A percentile compares a stretch with the other conserved stretches of the same genome.
These are phyloP conservation scores for Penicillium alfredii DNA, from an alignment of 495 filamentous ascomycete genomes.

Conservation along the genomic window DNA sequence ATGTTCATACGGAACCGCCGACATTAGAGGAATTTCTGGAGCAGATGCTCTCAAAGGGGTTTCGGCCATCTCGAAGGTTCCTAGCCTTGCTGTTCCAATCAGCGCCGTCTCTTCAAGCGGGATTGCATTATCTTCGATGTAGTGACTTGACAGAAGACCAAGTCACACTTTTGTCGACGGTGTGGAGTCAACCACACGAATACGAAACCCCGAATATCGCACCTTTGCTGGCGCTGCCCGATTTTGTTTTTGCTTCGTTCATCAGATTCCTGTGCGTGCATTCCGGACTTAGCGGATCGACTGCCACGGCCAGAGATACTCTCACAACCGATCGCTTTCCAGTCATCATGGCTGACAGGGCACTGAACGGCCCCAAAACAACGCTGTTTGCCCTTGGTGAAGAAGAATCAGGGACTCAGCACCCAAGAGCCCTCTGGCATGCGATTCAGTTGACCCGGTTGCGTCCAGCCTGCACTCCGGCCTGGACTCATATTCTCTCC, in stretches of 20 bases:
- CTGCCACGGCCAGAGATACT: conserved; percentile 11
- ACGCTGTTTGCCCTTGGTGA: conserved; percentile 20
- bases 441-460: conserved; percentile 37
- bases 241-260: conserved; percentile 42
- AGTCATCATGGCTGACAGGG: conserved; percentile 13
- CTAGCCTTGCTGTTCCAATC: conserved; percentile 44
- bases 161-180: conserved; percentile 28
- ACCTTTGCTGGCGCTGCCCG: conserved; percentile 29
- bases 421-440: conserved; percentile 34
- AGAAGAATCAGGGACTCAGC: conserved; percentile 12
- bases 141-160: conserved; percentile 32
- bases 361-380: conserved; percentile 1
- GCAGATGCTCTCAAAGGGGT: conserved; percentile 45
- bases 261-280: conserved; percentile 41
- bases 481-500: conserved; percentile 38
- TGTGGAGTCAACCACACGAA: conserved; percentile 13
- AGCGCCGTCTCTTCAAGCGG: conserved; percentile 32
- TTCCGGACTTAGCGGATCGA: conserved; percentile 13
- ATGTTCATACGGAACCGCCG: conserved; percentile 51
- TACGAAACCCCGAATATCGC: conserved; percentile 12
- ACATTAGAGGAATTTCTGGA: conserved; percentile 47
- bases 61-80: conserved; percentile 38
- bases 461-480: conserved; percentile 25
- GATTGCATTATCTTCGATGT: conserved; percentile 36
- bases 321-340: conserved; percentile 29